Evolutionary conservation across 768 basidiomycete species (phyloP).

Genomic region (Bullera alba): DNA sequence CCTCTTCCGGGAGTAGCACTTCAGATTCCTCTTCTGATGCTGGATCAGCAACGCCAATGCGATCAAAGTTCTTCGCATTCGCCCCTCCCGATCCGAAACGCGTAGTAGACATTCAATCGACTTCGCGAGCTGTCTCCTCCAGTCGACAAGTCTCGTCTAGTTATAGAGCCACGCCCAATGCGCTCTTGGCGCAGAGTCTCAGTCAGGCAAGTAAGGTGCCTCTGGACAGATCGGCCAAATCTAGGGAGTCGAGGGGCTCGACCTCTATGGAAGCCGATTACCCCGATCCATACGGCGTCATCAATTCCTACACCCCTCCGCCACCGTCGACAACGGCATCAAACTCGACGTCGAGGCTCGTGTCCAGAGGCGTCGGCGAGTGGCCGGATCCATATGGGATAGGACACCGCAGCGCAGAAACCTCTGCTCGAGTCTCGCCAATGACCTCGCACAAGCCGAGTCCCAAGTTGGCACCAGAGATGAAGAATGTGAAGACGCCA

Average conservation of each 20-base stretch:
- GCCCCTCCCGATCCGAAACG: conserved; percentile 3
- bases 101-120: neutral
- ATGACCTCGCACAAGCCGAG: neutral
- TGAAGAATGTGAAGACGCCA: neutral
- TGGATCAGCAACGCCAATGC: neutral
- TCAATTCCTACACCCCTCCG: neutral
- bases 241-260: neutral
- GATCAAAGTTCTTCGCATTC: conserved; percentile 10
- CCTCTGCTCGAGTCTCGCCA: neutral
- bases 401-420: neutral
- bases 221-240: neutral
- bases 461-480: neutral
- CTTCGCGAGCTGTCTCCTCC: neutral
- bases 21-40: conserved; percentile 12
- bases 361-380: conserved; percentile 7
- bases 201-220: neutral
- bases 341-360: too few relatives aligned
- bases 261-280: neutral
- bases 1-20: too few relatives aligned
- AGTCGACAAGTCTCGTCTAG: neutral
- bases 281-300: conserved; percentile 8
- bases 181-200: neutral
- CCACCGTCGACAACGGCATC: neutral
- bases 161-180: neutral
- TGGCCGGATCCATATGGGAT: conserved; percentile 34